Evolutionary conservation across 2,329 filamentous ascomycete genomes (phyloP).

Genomic region (Septoria linicola): DNA sequence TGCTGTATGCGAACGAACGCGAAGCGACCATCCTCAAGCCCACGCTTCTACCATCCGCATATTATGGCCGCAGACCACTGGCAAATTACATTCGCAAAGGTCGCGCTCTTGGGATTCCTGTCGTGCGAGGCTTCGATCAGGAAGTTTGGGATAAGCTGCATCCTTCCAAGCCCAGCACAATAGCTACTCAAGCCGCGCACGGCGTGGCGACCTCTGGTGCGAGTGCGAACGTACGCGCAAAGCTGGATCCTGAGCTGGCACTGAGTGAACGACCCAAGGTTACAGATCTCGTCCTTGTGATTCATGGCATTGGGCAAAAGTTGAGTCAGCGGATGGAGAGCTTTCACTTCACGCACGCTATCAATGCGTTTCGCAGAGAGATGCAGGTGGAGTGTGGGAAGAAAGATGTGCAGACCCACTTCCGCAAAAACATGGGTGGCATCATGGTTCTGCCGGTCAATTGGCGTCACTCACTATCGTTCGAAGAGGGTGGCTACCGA

Average conservation of each 20-base stretch:
- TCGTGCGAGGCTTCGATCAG: constrained; percentile 86
- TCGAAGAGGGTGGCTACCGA: constrained; percentile 70
- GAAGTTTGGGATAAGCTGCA: constrained; percentile 73
- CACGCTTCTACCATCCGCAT: constrained; percentile 77
- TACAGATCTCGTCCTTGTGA: constrained; percentile 84
- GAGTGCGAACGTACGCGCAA: constrained; percentile 42
- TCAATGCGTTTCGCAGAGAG: constrained; percentile 83
- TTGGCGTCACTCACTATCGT: constrained; percentile 84
- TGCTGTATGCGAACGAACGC: constrained; percentile 77
- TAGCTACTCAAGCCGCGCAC: constrained; percentile 44
- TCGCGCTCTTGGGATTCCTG: constrained; percentile 74
- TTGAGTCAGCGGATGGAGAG: constrained; percentile 91
- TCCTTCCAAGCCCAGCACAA: constrained; percentile 48
- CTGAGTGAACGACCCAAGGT: constrained; percentile 67
- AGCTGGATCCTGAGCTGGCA: constrained; percentile 60
- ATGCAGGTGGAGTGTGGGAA: constrained; percentile 81
- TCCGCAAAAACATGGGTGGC: constrained; percentile 76
- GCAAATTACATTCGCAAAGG: constrained; percentile 79
- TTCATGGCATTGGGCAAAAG: constrained; percentile 96
- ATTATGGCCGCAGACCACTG: constrained; percentile 78
- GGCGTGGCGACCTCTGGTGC: constrained; percentile 47
- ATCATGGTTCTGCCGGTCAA: constrained; percentile 95
- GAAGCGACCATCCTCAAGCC: constrained; percentile 85
- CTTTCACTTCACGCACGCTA: constrained; percentile 94
- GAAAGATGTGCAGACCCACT: constrained; percentile 68